A percentile compares a stretch with the other conserved stretches of the same genome.
phyloP scores from a whole-genome alignment of 2,329 filamentous ascomycete species.

The Trichoderma sp. region DNA sequence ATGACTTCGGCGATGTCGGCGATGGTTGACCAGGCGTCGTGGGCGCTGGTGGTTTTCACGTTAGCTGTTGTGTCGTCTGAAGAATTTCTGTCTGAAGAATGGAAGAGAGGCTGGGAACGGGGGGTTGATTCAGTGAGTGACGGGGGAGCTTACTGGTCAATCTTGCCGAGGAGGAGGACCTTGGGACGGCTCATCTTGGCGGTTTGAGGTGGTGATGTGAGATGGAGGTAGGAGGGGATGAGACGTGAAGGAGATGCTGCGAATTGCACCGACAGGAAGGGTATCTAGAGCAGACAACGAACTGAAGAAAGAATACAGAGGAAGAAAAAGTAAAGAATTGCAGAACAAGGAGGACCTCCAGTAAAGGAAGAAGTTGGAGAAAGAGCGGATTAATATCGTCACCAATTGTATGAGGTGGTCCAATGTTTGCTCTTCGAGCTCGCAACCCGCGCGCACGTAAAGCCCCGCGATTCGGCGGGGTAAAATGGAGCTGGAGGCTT shows the following conservation, averaged over 20 bases:
- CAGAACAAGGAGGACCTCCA: not conserved
- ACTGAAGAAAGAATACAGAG: not conserved
- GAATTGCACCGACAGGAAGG: not conserved
- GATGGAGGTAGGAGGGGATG: not conserved
- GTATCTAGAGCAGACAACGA: not conserved
- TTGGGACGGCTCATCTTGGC: slow-evolving; percentile 38
- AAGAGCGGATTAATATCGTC: not conserved
- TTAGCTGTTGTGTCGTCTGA: not conserved
- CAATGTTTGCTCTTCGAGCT: not conserved
- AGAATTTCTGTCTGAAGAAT: not conserved
- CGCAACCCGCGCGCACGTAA: too few species aligned
- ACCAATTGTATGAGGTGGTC: too few species aligned
- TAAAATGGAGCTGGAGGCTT: not conserved
- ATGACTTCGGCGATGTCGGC: slow-evolving; percentile 66
- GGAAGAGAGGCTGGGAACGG: not conserved
- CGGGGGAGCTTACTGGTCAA: slow-evolving; percentile 41
- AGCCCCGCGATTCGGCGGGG: slow-evolving; percentile 24
- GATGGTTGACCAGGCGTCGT: slow-evolving; percentile 65
- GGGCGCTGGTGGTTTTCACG: slow-evolving; percentile 55
- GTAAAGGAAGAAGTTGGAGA: not conserved
- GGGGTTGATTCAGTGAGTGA: not conserved
- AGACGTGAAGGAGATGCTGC: not conserved
- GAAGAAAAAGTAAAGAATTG: not conserved
- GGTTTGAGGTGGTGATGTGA: not conserved
- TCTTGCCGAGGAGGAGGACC: slow-evolving; percentile 46